These are phyloP conservation scores for Sporothrix dimorphospora DNA, from an alignment of 2,329 filamentous ascomycete species.

Conservation along the genomic window DNA sequence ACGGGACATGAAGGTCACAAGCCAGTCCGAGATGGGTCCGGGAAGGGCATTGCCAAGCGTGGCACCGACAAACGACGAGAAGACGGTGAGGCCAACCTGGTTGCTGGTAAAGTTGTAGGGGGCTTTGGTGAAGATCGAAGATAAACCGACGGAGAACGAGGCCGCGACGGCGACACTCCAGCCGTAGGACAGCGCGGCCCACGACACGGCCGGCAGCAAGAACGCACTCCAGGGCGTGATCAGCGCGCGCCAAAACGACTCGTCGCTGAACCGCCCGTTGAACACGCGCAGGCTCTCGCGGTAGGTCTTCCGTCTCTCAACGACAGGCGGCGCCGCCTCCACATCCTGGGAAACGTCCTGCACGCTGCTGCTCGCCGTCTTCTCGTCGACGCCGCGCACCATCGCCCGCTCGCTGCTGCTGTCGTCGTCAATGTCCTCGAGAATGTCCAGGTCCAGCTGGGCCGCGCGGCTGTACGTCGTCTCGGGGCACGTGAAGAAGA, in stretches of 20 bases:
- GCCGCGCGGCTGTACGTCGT: conserved; percentile 42
- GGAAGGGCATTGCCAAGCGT: conserved; percentile 42
- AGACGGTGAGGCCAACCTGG: conserved; percentile 44
- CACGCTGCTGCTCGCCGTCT: conserved; percentile 8
- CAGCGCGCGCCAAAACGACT: conserved; percentile 32
- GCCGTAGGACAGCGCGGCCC: conserved; percentile 46
- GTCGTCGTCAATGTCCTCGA: conserved; percentile 25
- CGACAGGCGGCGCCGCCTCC: neutral
- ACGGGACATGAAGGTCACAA: conserved; percentile 45
- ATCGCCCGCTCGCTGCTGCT: conserved; percentile 1
- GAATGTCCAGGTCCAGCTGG: conserved; percentile 19
- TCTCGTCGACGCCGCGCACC: neutral
- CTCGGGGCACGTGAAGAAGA: conserved; percentile 49
- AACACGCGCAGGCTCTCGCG: conserved; percentile 35
- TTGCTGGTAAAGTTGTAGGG: conserved; percentile 45
- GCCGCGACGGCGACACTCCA: conserved; percentile 42
- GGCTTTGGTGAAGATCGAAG: conserved; percentile 44
- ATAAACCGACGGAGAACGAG: conserved; percentile 4
- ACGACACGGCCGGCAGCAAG: conserved; percentile 48
- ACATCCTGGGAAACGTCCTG: neutral
- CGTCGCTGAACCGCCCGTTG: conserved; percentile 33
- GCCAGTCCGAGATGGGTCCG: conserved; percentile 42
- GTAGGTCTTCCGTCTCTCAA: conserved; percentile 32
- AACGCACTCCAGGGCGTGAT: conserved; percentile 47
- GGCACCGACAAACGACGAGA: conserved; percentile 47